Conservation (phyloP, 345 rosid species). For the Syzygium jambos region DNA sequence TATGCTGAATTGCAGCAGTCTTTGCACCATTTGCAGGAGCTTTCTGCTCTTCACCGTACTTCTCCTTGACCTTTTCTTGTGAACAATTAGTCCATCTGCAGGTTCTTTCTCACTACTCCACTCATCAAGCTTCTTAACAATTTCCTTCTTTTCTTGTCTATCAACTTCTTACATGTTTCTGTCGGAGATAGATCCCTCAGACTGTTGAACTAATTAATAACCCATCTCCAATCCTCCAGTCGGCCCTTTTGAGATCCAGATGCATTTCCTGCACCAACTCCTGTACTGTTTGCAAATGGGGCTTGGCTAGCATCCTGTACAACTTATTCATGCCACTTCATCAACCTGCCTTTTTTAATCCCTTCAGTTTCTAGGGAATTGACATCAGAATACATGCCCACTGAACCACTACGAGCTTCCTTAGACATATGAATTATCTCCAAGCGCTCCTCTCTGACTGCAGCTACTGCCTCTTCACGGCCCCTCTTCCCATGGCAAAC, state of each 20-base stretch:
- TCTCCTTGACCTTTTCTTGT: slow-evolving; percentile 7
- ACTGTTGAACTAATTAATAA: not conserved
- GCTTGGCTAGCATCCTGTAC: not conserved
- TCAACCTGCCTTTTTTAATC: not conserved
- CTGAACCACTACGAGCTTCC: not conserved
- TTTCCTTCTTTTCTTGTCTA: slow-evolving; percentile 23
- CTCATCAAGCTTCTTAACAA: slow-evolving; percentile 14
- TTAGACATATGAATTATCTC: not conserved
- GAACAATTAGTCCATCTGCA: not conserved
- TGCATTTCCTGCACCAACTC: not conserved
- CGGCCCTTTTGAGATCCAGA: not conserved
- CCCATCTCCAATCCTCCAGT: not conserved
- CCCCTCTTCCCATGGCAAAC: not conserved
- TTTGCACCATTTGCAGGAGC: not conserved
- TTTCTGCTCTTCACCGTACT: not conserved
- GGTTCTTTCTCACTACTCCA: slow-evolving; percentile 4
- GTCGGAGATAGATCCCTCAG: slow-evolving; percentile 10
- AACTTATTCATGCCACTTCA: not conserved
- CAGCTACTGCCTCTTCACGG: not conserved
- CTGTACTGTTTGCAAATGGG: not conserved
- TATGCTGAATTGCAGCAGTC: not conserved
- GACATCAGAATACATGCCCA: not conserved
- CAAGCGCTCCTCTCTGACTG: not conserved
- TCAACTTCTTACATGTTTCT: slow-evolving; percentile 15
- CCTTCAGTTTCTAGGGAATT: not conserved